Evolutionary conservation across 1,284 basidiomycete species (phyloP).

Genomic region (Anthracocystis walkeri): DNA sequence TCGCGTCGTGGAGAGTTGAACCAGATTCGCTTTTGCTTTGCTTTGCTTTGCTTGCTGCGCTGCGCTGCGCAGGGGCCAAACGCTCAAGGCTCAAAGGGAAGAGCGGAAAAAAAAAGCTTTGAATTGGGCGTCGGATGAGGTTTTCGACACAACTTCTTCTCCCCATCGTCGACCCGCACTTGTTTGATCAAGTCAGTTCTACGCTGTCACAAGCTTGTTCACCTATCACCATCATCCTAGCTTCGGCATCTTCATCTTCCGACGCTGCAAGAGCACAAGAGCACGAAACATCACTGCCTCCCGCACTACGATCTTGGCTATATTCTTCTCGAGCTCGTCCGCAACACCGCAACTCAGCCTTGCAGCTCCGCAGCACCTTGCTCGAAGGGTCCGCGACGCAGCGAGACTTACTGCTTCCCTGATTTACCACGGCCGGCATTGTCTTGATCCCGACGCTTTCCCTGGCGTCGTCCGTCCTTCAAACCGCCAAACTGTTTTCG

Average conservation of each 20-base stretch:
- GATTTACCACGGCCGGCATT: not conserved
- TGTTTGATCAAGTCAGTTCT: not conserved
- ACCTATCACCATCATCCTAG: not conserved
- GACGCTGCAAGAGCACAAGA: too few relatives aligned
- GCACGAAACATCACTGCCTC: too few relatives aligned
- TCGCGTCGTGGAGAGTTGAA: constrained; percentile 28
- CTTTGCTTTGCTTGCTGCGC: not conserved
- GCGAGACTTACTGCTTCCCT: not conserved
- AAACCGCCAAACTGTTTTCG: constrained; percentile 28
- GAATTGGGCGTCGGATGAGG: not conserved
- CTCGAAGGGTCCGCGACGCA: too few relatives aligned
- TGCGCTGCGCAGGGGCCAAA: constrained; percentile 21
- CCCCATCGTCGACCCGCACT: not conserved
- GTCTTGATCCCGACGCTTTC: not conserved
- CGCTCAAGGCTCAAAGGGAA: not conserved
- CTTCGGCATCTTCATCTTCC: too few relatives aligned
- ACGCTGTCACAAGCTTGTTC: not conserved
- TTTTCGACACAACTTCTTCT: not conserved
- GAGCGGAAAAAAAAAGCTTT: not conserved
- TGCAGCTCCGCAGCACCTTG: not conserved
- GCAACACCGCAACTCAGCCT: not conserved
- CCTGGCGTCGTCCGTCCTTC: not conserved
- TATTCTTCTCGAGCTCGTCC: not conserved
- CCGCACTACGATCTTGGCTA: not conserved
- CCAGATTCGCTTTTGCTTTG: not conserved